A percentile compares a stretch with the other conserved stretches of the same genome.
Conservation (phyloP, 176 grass and related monocot genomes). For the Ensete ventricosum region DNA sequence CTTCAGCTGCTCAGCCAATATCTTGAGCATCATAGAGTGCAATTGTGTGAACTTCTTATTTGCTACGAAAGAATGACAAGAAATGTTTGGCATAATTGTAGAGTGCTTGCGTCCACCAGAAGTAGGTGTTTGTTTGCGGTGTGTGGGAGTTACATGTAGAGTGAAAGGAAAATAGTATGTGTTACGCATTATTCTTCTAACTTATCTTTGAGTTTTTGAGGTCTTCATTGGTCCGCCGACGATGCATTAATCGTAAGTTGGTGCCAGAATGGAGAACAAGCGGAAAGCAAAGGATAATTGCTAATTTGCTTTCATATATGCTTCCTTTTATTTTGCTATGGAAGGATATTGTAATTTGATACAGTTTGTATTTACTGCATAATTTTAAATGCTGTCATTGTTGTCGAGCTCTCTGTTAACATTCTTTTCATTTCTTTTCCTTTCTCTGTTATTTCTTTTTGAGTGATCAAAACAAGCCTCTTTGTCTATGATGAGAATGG, state of each 20-base stretch:
- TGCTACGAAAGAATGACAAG: background rate
- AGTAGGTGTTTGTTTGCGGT: background rate
- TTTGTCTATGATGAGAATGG: too few species aligned
- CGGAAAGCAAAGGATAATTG: background rate
- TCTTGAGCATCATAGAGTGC: constrained; percentile 1
- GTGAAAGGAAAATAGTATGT: background rate
- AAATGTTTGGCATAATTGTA: constrained; percentile 54
- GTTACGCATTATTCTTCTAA: background rate
- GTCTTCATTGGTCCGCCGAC: background rate
- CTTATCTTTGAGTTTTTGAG: background rate
- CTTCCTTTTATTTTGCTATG: background rate
- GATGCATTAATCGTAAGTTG: background rate
- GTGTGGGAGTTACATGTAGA: background rate
- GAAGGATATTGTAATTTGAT: background rate
- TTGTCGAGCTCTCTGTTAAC: too few species aligned
- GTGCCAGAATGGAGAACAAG: constrained; percentile 7
- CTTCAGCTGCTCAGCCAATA: constrained; percentile 27
- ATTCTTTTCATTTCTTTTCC: too few species aligned
- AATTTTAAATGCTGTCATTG: too few species aligned
- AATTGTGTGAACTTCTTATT: constrained; percentile 2
- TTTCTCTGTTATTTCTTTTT: too few species aligned
- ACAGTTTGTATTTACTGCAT: background rate
- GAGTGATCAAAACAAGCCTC: too few species aligned
- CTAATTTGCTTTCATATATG: background rate
- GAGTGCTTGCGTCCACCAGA: constrained; percentile 23